Base-by-base conservation (phyloP, 192 early-diverging fungal genomes). In the Backusella australiensis region DNA sequence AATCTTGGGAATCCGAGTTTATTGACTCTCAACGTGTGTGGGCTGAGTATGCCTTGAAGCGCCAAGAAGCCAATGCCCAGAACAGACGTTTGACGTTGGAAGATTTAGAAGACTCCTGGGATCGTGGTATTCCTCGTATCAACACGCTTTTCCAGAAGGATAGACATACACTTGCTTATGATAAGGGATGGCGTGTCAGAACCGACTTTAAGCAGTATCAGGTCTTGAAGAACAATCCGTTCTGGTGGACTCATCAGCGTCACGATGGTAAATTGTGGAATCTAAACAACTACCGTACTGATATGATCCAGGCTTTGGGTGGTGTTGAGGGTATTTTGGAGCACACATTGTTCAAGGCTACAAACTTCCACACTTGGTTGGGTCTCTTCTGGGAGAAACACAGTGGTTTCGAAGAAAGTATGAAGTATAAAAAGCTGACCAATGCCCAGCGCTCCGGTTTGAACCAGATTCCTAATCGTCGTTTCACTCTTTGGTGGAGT, bases 401-500 rank as follows among this genome's bases (percentile, higher is more conserved):
- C 80, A 44, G 84, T 74, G 91, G 90, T 73, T 94, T 97, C 69
- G 92, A 93, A 72, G 93, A 95, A 71, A 86, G 86, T 34, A 95
- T 96, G 94, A 94, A 94, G 78, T 98, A 95, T 86, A 97, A 97
- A 82, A 97, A 99, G 84, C 85, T 99, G 66, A 99, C 98, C 70
- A 99, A 99, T 70, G 98, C 98, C 11, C 98, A 99, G 84, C 90
- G 98, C 39, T 94, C 92, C 21, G 98, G 98, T 90, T 88, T 99
- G 74, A 99, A 98, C 81, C 98, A 99, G 86, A 99, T 99, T 87
- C 98, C 98, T 67, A 99, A 99, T 88, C 95, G 98, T 89, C 95
- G 98, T 56, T 99, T 99, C 82, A 97, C 96, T 6, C 89, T 99
- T 69, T 99, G 98, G 98, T 99, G 98, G 98, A 95, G 94, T 42